These are phyloP conservation scores for Magnaporthales sp. DNA, from an alignment of 2,329 filamentous ascomycete species.

Conservation along the genomic window DNA sequence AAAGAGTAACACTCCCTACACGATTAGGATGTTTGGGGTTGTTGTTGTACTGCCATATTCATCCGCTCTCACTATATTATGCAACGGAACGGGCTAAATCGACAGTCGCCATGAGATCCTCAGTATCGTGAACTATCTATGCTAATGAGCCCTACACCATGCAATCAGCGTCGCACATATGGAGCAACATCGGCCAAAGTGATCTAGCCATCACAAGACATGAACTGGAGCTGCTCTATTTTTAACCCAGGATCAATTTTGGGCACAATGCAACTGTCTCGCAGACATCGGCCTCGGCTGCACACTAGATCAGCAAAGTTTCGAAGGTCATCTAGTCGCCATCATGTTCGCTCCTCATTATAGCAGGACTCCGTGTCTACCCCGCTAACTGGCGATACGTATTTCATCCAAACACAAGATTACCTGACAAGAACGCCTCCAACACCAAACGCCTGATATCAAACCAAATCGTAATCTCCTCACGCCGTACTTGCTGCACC, in stretches of 20 bases:
- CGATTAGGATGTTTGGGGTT: background rate
- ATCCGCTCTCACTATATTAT: background rate
- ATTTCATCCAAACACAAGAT: background rate
- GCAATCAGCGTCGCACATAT: background rate
- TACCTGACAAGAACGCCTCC: background rate
- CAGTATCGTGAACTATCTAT: background rate
- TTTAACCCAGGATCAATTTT: background rate
- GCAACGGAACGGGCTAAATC: background rate
- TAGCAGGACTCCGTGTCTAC: background rate
- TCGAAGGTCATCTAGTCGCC: background rate
- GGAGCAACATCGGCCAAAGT: background rate
- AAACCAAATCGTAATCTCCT: background rate
- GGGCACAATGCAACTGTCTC: background rate
- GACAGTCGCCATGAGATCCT: background rate
- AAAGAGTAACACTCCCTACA: background rate
- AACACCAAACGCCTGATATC: background rate
- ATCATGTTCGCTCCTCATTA: background rate
- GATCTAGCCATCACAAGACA: background rate
- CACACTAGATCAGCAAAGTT: background rate
- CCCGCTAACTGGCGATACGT: background rate
- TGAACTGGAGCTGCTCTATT: background rate
- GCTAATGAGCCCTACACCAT: background rate
- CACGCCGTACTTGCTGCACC: background rate
- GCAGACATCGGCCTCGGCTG: background rate
- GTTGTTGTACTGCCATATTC: background rate